Evolutionary conservation across 805 yeast species (phyloP).

Genomic region (Candida jianshihensis): DNA sequence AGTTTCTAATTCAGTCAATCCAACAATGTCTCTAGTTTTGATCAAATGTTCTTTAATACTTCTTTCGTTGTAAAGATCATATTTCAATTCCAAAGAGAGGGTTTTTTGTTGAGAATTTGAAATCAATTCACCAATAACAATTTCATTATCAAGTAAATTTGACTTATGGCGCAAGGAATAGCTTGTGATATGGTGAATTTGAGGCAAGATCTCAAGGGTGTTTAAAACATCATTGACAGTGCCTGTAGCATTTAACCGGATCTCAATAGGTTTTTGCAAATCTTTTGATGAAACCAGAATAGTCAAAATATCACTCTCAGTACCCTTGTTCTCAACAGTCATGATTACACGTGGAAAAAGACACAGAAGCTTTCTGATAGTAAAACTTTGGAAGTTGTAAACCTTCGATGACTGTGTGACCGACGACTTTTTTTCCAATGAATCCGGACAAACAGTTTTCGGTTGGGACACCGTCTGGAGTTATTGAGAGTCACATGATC

Average conservation of each 20-base stretch:
- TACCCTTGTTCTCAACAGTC: neutral
- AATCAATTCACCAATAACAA: slow-evolving; percentile 22
- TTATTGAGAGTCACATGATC: too few species aligned
- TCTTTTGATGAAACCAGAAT: neutral
- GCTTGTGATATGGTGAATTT: slow-evolving; percentile 1
- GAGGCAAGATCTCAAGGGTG: slow-evolving; percentile 1
- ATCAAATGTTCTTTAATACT: slow-evolving; percentile 56
- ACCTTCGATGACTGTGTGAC: too few species aligned
- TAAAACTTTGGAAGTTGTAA: too few species aligned
- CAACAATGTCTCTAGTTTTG: slow-evolving; percentile 55
- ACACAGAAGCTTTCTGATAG: too few species aligned
- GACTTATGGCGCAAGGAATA: neutral
- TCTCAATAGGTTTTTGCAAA: neutral
- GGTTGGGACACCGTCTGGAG: too few species aligned
- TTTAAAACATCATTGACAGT: neutral
- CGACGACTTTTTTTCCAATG: too few species aligned
- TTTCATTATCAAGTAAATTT: slow-evolving; percentile 3
- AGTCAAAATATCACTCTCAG: neutral
- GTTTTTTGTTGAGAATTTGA: slow-evolving; percentile 18
- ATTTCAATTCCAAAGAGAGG: slow-evolving; percentile 39
- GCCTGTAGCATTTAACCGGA: neutral
- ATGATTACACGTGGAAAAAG: too few species aligned
- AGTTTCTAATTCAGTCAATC: slow-evolving; percentile 41
- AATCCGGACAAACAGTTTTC: too few species aligned
- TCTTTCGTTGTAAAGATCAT: slow-evolving; percentile 53